phyloP scores from a whole-genome alignment of 352 stramenopile genomes.

The Pythium utonaiense region DNA sequence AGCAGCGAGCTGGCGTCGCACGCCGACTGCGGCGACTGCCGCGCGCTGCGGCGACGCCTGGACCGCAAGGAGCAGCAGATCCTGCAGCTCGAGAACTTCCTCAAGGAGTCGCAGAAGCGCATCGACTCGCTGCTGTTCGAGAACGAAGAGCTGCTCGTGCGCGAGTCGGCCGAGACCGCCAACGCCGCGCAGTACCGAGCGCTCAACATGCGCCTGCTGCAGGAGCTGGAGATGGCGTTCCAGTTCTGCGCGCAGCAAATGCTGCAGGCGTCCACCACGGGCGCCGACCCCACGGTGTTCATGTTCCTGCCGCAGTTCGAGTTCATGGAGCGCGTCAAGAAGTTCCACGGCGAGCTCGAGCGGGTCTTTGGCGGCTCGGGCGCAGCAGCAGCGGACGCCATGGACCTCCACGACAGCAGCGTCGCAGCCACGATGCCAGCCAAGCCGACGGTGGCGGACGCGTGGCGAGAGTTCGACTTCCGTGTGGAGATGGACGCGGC shows the following conservation, averaged over 20 bases:
- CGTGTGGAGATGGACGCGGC: conserved; percentile 46
- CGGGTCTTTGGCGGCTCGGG: conserved; percentile 21
- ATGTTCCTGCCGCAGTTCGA: conserved; percentile 65
- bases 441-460: conserved; percentile 11
- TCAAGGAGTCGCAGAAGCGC: conserved; percentile 77
- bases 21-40: conserved; percentile 40
- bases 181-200: conserved; percentile 53
- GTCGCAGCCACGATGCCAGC: neutral
- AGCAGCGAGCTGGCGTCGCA: conserved; percentile 36
- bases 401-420: conserved; percentile 12
- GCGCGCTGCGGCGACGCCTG: conserved; percentile 49
- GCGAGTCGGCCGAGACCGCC: conserved; percentile 61
- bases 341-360: conserved; percentile 49
- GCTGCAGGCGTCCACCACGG: conserved; percentile 33
- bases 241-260: conserved; percentile 61
- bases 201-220: conserved; percentile 58
- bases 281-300: conserved; percentile 26
- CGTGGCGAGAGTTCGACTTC: conserved; percentile 48
- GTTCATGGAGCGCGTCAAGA: conserved; percentile 73
- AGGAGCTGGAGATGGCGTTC: conserved; percentile 72
- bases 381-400: neutral
- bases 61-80: conserved; percentile 74
- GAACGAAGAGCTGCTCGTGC: conserved; percentile 60
- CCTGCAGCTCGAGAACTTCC: conserved; percentile 69
- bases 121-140: conserved; percentile 61